Conservation (phyloP, 2,329 filamentous ascomycete genomes). For the Volutella citrinella region DNA sequence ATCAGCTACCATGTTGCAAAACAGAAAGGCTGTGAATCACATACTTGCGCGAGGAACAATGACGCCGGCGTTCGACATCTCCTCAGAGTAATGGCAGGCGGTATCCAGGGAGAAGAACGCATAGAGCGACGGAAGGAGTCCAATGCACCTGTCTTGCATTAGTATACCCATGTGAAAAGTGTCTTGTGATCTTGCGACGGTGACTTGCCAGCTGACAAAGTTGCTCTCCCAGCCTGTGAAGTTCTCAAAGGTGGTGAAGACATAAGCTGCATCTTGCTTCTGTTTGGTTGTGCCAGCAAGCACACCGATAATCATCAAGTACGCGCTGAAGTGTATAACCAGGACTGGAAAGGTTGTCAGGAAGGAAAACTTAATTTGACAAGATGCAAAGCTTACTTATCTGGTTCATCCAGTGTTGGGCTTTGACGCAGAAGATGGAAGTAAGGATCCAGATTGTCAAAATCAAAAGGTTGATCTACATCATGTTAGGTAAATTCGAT, state of each 20-base stretch:
- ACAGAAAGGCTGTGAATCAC: neutral
- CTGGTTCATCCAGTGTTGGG: neutral
- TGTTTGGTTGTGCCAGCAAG: neutral
- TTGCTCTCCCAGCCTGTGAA: neutral
- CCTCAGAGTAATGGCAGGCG: neutral
- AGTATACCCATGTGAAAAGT: no score
- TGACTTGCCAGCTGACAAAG: neutral
- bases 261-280: neutral
- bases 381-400: neutral
- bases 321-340: neutral
- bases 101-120: neutral
- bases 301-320: neutral
- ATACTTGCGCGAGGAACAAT: neutral
- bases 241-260: neutral
- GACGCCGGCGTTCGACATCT: neutral
- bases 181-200: no score
- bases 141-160: no score
- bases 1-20: no score
- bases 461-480: neutral
- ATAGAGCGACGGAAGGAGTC: neutral
- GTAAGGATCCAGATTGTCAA: neutral
- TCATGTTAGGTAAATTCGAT: neutral
- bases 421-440: neutral
- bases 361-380: neutral
- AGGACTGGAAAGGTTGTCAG: neutral